Conservation (phyloP, 2,329 filamentous ascomycete species). For the Daldinia eschscholtzii region DNA sequence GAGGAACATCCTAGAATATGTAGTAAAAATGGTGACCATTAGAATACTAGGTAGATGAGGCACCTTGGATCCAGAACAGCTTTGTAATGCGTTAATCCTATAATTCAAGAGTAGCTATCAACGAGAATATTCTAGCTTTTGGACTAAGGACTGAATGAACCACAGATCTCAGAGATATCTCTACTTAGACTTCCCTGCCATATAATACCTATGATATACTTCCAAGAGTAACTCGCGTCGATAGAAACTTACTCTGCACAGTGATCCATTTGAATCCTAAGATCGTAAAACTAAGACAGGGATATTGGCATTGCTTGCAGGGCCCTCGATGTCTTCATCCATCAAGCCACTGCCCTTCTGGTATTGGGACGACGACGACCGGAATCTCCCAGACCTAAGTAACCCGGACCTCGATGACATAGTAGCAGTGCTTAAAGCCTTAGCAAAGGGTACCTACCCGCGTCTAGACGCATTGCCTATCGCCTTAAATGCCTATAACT, state of each 20-base stretch:
- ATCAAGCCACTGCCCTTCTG: slow-evolving; percentile 18
- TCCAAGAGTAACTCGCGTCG: neutral
- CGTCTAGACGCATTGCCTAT: slow-evolving; percentile 37
- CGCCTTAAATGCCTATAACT: slow-evolving; percentile 45
- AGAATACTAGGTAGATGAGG: neutral
- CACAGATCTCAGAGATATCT: no score
- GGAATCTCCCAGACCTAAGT: slow-evolving; percentile 26
- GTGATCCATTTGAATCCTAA: neutral
- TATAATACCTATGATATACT: neutral
- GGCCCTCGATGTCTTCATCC: neutral
- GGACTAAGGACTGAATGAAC: neutral
- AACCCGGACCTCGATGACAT: slow-evolving; percentile 31
- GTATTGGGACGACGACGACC: neutral
- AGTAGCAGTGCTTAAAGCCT: slow-evolving; percentile 31
- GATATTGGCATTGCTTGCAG: neutral
- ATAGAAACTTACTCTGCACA: neutral
- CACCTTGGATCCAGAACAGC: neutral
- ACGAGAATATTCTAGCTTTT: neutral
- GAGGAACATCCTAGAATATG: neutral
- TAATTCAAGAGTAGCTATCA: neutral
- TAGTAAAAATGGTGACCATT: neutral
- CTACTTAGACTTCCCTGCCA: neutral
- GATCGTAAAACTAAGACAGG: no score
- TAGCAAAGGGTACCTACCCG: slow-evolving; percentile 38
- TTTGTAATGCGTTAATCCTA: neutral